Evolutionary conservation across 352 stramenopile genomes (phyloP).

Genomic region (Phytophthora vignae): DNA sequence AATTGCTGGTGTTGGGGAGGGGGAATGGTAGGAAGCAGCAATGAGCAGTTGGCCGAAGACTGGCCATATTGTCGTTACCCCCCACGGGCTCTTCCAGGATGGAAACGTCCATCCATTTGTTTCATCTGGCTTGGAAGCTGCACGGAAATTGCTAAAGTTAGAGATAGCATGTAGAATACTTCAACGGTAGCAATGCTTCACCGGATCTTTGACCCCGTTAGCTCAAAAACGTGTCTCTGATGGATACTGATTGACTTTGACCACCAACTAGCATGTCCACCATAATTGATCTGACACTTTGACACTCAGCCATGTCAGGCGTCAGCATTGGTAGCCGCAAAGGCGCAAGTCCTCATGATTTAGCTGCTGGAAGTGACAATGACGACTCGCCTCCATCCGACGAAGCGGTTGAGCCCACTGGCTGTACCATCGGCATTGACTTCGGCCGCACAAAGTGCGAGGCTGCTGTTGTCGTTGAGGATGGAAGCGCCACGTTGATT

Average conservation of each 20-base stretch:
- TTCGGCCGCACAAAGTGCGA: constrained; percentile 41
- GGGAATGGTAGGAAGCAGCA: constrained; percentile 2
- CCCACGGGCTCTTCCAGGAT: neutral
- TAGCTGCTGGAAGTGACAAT: constrained; percentile 3
- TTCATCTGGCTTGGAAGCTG: constrained; percentile 3
- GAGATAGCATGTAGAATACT: neutral
- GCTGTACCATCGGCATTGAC: constrained; percentile 36
- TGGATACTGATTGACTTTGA: constrained; percentile 23
- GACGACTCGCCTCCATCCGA: constrained; percentile 8
- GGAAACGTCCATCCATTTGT: constrained; percentile 28
- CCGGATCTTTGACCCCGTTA: neutral
- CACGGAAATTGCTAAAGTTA: constrained; percentile 24
- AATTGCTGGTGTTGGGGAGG: constrained; percentile 11
- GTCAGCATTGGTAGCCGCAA: constrained; percentile 1
- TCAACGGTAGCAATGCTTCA: neutral
- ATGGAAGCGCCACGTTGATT: constrained; percentile 25
- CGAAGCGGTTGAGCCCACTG: neutral
- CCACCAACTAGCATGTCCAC: neutral
- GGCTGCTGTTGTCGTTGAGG: constrained; percentile 26
- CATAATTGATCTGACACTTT: neutral
- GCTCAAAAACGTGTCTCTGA: constrained; percentile 18
- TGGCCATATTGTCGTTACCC: constrained; percentile 40
- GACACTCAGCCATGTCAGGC: neutral
- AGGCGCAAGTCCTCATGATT: constrained; percentile 21
- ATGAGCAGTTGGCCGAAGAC: constrained; percentile 21